These are phyloP conservation scores for Fennellomyces sp. DNA, from an alignment of 371 early-diverging fungal genomes.

Conservation along the genomic window DNA sequence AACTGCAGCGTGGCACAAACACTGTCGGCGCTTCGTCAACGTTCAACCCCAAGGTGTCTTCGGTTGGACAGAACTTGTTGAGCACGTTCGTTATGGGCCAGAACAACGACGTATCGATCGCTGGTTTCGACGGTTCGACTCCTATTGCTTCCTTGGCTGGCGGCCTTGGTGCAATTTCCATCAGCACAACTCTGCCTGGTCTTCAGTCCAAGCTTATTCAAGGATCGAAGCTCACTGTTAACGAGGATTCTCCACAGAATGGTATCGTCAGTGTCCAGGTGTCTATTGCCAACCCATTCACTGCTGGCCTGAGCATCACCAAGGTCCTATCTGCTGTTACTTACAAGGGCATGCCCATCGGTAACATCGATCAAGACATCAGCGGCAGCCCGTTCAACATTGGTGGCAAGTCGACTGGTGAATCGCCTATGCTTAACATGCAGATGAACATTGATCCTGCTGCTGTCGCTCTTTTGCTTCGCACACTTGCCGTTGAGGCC, in stretches of 20 bases:
- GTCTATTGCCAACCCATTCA: conserved; percentile 57
- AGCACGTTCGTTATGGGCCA: conserved; percentile 57
- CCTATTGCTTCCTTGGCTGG: conserved; percentile 45
- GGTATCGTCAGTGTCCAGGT: conserved; percentile 50
- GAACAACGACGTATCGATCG: conserved; percentile 46
- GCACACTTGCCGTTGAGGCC: conserved; percentile 46
- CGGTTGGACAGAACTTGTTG: conserved; percentile 50
- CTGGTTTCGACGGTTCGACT: conserved; percentile 46
- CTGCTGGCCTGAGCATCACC: conserved; percentile 47
- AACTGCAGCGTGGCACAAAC: conserved; percentile 49
- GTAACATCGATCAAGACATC: conserved; percentile 51
- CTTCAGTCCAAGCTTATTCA: conserved; percentile 44
- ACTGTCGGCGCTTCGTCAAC: conserved; percentile 40
- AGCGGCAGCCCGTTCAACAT: conserved; percentile 37
- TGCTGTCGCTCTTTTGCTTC: conserved; percentile 44
- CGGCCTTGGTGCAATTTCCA: conserved; percentile 45
- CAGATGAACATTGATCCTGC: conserved; percentile 43
- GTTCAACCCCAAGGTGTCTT: conserved; percentile 48
- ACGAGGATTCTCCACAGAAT: conserved; percentile 37
- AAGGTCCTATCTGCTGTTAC: conserved; percentile 48
- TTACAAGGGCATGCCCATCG: conserved; percentile 49
- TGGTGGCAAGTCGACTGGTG: conserved; percentile 31
- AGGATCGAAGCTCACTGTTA: conserved; percentile 44
- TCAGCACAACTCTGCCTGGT: conserved; percentile 53
- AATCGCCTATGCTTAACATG: conserved; percentile 36